Base-by-base conservation (phyloP, 164 flowering plant genomes). In the Chimonanthus salicifolius region DNA sequence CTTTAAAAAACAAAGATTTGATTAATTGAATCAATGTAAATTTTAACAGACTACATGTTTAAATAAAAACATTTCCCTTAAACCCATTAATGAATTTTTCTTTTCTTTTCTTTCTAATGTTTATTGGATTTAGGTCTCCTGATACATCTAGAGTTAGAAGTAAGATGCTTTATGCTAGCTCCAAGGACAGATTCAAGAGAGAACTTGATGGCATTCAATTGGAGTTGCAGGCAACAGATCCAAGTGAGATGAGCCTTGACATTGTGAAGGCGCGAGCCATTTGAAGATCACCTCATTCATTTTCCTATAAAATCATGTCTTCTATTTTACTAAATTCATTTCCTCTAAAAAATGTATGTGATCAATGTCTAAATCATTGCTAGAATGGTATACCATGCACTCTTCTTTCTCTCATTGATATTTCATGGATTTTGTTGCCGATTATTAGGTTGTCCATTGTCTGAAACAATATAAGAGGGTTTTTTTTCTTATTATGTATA, bases 161-260 rank as follows among this genome's bases (percentile, higher is more conserved):
- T 18, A 90, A 86, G 86, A 90, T 90, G 94, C 82, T 90, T 3
- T 90, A 90, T 81, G 90, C 94, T n/a, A 88, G 90, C n/a, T 85
- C 91, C 20, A 90, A 87, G 71, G 88, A 82, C 66, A 83, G 81
- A 70, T 80, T 90, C 68, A 84, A 83, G 69, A 60, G 86, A 62
- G 92, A 81, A 79, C 80, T 90, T 18, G 90, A 72, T 63, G 74
- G 74, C 58, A 63, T 72, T 64, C 74, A 72, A 49, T 69, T 72
- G 45, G 74, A 72, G 84, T 65, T 91, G 92, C 94, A 90, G 77
- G 94, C 94, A 2, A 90, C 94, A 58, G 92, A 90, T 64, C 87
- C 94, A 4, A 79, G 91, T 4, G 94, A 90, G 82, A 83, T 90
- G 86, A 90, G 88, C 74, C 82, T 90, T 72, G 88, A 90, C 66